Evolutionary conservation across 1,284 basidiomycete species (phyloP), one percentile per base, ranked within the genome.

Genomic region (Leccinum griseonigrum): DNA sequence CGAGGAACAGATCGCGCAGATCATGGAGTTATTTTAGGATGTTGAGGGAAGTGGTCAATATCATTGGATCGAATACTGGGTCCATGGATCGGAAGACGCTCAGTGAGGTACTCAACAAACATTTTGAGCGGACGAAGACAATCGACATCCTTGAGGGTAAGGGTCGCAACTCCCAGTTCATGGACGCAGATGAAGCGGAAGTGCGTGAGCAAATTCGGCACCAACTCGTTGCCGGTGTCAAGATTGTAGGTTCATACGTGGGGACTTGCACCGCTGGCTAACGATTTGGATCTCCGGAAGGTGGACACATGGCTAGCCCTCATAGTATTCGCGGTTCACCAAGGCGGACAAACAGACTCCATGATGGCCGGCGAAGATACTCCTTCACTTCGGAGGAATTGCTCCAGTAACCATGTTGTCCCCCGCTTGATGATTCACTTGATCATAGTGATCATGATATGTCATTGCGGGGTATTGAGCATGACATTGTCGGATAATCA

Each of bases 11-110:
- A 93, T 98, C 61, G 83, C 86, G 1, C 94, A 97, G 79, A 96
- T 97, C 64, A 86, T 94, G 80, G 96, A 98, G 75, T 76, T 98
- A 18, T 98, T 97, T 26, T 80, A 84, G 91, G 66, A 96, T 97
- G 91, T 81, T 97, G 54, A 92, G 88, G 72, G 91, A 95, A 69
- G 84, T 94, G 54, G 85, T 91, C 66, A 85, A 88, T 59, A 85
- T 91, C 60, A 79, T 93, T 58, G 91, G 87, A 69, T 79, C 72
- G 64, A 81, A 78, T 61, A 78, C 79, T 10, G 84, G 84, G 16
- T 77, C 79, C 16, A 88, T 94, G 82, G 90, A 95, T 74, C 83
- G 94, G 64, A 90, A 89, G 76, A 83, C 87, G 31, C 82, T 98
- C 36, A 90, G 97, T 38, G 84, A 90, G 46, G 86, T 87, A 32